phyloP scores from a whole-genome alignment of 805 yeast species.

The Ogataea naganishii region DNA sequence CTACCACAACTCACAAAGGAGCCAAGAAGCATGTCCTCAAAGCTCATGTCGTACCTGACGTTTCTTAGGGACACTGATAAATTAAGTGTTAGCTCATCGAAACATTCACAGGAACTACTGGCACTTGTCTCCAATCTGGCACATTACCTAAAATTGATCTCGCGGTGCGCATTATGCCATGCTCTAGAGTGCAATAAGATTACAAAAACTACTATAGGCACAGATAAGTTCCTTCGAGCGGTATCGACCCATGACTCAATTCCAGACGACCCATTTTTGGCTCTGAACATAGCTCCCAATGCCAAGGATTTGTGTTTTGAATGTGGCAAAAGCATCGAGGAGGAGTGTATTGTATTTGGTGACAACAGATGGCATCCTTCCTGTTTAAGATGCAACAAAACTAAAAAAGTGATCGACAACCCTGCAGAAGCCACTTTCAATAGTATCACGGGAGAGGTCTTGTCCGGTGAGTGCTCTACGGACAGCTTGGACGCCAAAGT shows the following conservation, averaged over 20 bases:
- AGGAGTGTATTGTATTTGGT: conserved; percentile 55
- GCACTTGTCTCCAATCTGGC: conserved; percentile 86
- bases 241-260: conserved; percentile 37
- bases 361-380: conserved; percentile 73
- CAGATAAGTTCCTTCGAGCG: conserved; percentile 53
- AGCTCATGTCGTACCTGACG: conserved; percentile 83
- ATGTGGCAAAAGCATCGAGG: conserved; percentile 77
- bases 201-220: conserved; percentile 48
- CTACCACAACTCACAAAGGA: conserved; percentile 39
- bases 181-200: conserved; percentile 62
- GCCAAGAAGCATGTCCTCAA: conserved; percentile 84
- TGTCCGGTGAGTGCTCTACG: conserved; percentile 58
- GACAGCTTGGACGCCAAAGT: conserved; percentile 37
- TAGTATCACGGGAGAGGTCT: conserved; percentile 25
- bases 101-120: conserved; percentile 56
- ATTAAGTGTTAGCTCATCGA: conserved; percentile 23
- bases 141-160: conserved; percentile 79
- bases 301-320: conserved; percentile 69
- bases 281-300: conserved; percentile 40
- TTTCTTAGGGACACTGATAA: conserved; percentile 54
- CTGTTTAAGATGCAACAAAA: conserved; percentile 62
- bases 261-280: conserved; percentile 28
- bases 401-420: conserved; percentile 34
- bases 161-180: conserved; percentile 69
- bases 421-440: conserved; percentile 40